Evolutionary conservation across 495 filamentous ascomycete species (phyloP).

Genomic region (Cercophora newfieldiana): DNA sequence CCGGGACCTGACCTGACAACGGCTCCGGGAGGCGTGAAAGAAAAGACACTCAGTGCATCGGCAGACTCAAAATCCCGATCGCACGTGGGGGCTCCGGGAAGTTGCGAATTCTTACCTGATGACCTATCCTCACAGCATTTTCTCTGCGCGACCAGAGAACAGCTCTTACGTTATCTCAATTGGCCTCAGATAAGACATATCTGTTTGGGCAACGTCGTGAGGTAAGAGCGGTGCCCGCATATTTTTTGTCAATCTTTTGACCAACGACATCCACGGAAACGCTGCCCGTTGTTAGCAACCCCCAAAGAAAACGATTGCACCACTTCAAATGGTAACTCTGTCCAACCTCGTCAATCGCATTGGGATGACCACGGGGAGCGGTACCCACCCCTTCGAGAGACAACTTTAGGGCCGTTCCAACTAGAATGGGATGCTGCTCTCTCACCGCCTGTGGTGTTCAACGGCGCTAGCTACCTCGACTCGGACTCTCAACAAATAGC

Average conservation of each 20-base stretch:
- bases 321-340: too few relatives aligned
- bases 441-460: too few relatives aligned
- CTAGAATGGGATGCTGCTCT: background rate
- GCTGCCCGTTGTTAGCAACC: background rate
- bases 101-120: background rate
- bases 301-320: background rate
- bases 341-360: background rate
- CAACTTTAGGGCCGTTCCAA: background rate
- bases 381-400: background rate
- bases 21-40: too few relatives aligned
- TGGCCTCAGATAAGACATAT: slow-evolving; percentile 26
- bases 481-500: too few relatives aligned
- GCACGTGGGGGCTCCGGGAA: background rate
- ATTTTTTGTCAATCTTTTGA: slow-evolving; percentile 11
- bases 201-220: background rate
- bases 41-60: too few relatives aligned
- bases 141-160: background rate
- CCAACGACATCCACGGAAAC: background rate
- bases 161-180: slow-evolving; percentile 23
- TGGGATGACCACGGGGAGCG: background rate
- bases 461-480: too few relatives aligned
- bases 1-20: too few relatives aligned
- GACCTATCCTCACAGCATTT: background rate
- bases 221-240: slow-evolving; percentile 11
- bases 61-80: background rate